Percentiles rank a stretch among this genome's conserved stretches.
Conservation (phyloP, 345 rosid species). For the Cardamine resedifolia region DNA sequence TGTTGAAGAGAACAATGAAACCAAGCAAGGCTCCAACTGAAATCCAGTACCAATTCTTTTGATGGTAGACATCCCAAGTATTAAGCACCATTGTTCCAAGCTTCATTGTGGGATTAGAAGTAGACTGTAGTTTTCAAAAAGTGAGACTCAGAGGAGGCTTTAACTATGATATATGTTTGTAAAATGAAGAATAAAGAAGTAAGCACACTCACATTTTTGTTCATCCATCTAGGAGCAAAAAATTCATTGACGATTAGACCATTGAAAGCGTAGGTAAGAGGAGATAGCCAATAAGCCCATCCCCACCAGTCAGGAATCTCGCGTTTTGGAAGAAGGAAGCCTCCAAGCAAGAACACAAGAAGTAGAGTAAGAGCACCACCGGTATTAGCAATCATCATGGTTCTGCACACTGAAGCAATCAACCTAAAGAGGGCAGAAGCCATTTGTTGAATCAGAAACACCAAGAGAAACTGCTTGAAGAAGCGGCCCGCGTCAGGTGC, state of each 20-base stretch:
- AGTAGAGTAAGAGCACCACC: slow-evolving; percentile 44
- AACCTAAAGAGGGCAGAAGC: slow-evolving; percentile 44
- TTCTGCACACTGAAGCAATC: slow-evolving; percentile 50
- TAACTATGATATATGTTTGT: not conserved
- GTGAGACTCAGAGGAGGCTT: not conserved
- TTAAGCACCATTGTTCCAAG: slow-evolving; percentile 61
- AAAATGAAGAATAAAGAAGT: slow-evolving; percentile 10
- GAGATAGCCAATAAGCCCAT: slow-evolving; percentile 74
- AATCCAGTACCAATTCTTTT: slow-evolving; percentile 83
- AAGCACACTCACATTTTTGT: slow-evolving; percentile 27
- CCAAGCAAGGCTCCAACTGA: slow-evolving; percentile 62
- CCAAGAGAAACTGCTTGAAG: slow-evolving; percentile 52
- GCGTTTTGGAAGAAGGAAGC: slow-evolving; percentile 50
- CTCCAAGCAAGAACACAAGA: slow-evolving; percentile 50
- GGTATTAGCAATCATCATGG: slow-evolving; percentile 49
- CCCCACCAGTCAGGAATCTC: slow-evolving; percentile 52
- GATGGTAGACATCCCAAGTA: slow-evolving; percentile 45
- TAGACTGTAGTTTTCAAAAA: slow-evolving; percentile 42
- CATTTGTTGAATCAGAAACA: slow-evolving; percentile 47
- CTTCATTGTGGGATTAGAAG: slow-evolving; percentile 37
- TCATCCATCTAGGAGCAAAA: slow-evolving; percentile 60
- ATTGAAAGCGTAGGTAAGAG: slow-evolving; percentile 55
- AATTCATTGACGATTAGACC: slow-evolving; percentile 56
- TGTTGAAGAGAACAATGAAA: slow-evolving; percentile 69
- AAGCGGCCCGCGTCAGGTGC: slow-evolving; percentile 58